These are phyloP conservation scores for Paraurostyla sp. DNA, from an alignment of 73 alveolate species.

Conservation along the genomic window DNA sequence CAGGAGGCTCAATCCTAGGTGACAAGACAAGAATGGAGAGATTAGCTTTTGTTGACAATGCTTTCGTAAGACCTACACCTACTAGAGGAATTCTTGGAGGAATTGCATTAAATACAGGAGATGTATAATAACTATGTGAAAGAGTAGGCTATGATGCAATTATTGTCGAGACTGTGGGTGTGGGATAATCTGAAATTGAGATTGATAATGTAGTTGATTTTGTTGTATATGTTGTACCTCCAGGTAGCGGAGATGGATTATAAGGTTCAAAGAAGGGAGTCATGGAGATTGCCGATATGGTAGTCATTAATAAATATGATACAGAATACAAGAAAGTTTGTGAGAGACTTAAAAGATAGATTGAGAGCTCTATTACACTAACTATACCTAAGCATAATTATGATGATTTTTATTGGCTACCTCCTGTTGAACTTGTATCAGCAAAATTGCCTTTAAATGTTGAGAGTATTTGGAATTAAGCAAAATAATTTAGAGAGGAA, in stretches of 20 bases:
- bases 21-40: conserved; percentile 87
- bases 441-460: conserved; percentile 67
- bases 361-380: conserved; percentile 62
- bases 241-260: conserved; percentile 85
- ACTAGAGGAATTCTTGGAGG: conserved; percentile 87
- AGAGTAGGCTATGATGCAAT: conserved; percentile 80
- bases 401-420: conserved; percentile 61
- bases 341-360: conserved; percentile 57
- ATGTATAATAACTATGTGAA: conserved; percentile 72
- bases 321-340: conserved; percentile 73
- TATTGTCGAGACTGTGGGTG: conserved; percentile 86
- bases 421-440: conserved; percentile 65
- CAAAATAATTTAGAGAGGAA: conserved; percentile 39
- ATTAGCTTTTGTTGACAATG: conserved; percentile 60
- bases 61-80: conserved; percentile 87
- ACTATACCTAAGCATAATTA: conserved; percentile 62
- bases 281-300: conserved; percentile 86
- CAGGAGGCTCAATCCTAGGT: conserved; percentile 88
- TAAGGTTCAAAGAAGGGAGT: conserved; percentile 86
- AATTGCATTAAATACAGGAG: conserved; percentile 74
- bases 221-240: conserved; percentile 78
- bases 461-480: conserved; percentile 65
- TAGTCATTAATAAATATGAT: conserved; percentile 82
- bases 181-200: conserved; percentile 82
- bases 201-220: conserved; percentile 81